Evolutionary conservation across 2,329 filamentous ascomycete species (phyloP).

Genomic region (Exutisphaerella laricina): DNA sequence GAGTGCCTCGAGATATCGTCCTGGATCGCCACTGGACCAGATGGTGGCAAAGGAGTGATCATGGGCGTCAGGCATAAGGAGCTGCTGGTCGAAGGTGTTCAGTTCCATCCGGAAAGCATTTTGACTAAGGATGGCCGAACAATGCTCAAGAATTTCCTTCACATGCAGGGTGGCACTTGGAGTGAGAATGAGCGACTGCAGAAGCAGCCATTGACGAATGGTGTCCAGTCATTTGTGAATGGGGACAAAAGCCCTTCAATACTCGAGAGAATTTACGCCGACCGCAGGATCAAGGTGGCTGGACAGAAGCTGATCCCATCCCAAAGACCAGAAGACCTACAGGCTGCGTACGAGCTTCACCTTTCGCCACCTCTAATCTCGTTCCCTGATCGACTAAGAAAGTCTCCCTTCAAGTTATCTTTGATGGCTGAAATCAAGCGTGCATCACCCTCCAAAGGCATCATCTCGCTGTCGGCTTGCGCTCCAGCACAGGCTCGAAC

Average conservation of each 20-base stretch:
- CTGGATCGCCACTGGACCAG: constrained; percentile 71
- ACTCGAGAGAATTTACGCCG: constrained; percentile 81
- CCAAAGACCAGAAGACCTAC: constrained; percentile 72
- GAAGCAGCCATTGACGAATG: constrained; percentile 31
- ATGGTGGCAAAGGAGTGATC: constrained; percentile 77
- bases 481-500: constrained; percentile 84
- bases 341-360: constrained; percentile 79
- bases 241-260: constrained; percentile 70
- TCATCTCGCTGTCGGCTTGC: constrained; percentile 81
- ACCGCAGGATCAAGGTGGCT: constrained; percentile 68
- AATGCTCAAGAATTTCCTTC: constrained; percentile 91
- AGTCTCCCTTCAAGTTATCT: constrained; percentile 81
- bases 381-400: constrained; percentile 70
- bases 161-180: constrained; percentile 87
- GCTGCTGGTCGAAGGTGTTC: constrained; percentile 86
- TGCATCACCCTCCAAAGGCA: constrained; percentile 90
- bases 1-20: constrained; percentile 83
- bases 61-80: constrained; percentile 96
- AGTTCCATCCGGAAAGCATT: constrained; percentile 98
- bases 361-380: constrained; percentile 78
- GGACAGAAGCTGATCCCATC: constrained; percentile 82
- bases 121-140: constrained; percentile 78
- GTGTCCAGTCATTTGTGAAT: constrained; percentile 28
- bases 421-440: constrained; percentile 97
- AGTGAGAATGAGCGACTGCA: constrained; percentile 62